Evolutionary conservation across 345 rosid species (phyloP).

Genomic region (Gossypium raimondii): DNA sequence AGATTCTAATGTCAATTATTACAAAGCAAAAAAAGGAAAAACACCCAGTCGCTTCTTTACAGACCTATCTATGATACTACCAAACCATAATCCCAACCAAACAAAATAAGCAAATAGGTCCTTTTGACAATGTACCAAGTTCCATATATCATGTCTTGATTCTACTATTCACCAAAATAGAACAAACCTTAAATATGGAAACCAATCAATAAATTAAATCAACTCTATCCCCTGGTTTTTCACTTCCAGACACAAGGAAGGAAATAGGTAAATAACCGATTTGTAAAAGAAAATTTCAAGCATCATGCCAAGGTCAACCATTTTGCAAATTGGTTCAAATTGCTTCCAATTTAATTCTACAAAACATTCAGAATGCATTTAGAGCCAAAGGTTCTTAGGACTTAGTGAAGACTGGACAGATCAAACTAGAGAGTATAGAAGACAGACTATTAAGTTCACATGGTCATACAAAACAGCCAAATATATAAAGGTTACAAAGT

Average conservation of each 20-base stretch:
- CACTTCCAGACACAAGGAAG: no score
- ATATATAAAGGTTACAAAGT: background rate
- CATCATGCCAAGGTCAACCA: background rate
- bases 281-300: background rate
- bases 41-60: background rate
- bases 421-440: background rate
- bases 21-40: background rate
- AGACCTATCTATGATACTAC: background rate
- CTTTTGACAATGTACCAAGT: background rate
- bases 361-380: background rate
- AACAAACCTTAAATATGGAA: background rate
- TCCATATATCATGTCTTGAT: background rate
- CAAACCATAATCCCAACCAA: background rate
- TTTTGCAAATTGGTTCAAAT: background rate
- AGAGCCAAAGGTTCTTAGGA: background rate
- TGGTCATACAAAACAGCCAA: background rate
- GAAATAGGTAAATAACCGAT: no score
- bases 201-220: background rate
- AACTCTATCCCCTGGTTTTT: background rate
- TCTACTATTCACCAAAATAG: background rate
- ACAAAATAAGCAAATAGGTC: background rate
- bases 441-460: background rate
- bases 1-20: constrained; percentile 11
- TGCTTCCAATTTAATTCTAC: background rate
- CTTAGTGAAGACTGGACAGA: background rate